phyloP scores from a whole-genome alignment of 345 rosid genomes.

The Lenwebbia sp. region DNA sequence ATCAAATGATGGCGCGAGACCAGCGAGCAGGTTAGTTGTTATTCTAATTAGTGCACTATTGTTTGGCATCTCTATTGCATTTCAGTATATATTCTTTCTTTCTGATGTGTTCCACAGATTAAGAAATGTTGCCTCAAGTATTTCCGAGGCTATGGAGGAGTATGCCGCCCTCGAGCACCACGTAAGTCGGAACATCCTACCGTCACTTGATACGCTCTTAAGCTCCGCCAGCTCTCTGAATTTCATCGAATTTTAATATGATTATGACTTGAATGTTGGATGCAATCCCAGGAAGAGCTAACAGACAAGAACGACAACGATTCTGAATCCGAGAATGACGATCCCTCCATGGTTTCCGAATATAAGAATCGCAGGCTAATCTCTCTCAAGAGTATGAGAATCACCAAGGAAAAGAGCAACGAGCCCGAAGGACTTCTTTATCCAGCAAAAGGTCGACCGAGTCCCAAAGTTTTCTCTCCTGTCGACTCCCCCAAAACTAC shows the following conservation, averaged over 20 bases:
- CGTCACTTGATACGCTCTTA: not conserved
- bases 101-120: conserved; percentile 9
- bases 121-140: conserved; percentile 4
- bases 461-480: conserved; percentile 22
- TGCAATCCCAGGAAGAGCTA: conserved; percentile 15
- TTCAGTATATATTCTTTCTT: not conserved
- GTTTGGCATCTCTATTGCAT: not conserved
- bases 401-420: conserved; percentile 1
- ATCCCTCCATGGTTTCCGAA: conserved; percentile 15
- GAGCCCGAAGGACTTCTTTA: not conserved
- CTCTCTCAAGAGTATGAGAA: conserved; percentile 8
- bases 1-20: conserved; percentile 12
- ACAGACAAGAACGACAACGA: conserved; percentile 17
- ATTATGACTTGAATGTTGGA: not conserved
- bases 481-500: conserved; percentile 23
- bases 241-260: not conserved
- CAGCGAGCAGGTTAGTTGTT: conserved; percentile 24
- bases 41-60: not conserved
- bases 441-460: not conserved
- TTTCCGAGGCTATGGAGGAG: conserved; percentile 15
- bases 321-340: conserved; percentile 18
- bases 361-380: not conserved
- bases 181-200: conserved; percentile 14
- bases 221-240: not conserved
- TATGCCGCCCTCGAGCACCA: conserved; percentile 18